These are phyloP conservation scores for Davidsoniella eucalypti DNA, from an alignment of 2,329 filamentous ascomycete species.

Conservation along the genomic window DNA sequence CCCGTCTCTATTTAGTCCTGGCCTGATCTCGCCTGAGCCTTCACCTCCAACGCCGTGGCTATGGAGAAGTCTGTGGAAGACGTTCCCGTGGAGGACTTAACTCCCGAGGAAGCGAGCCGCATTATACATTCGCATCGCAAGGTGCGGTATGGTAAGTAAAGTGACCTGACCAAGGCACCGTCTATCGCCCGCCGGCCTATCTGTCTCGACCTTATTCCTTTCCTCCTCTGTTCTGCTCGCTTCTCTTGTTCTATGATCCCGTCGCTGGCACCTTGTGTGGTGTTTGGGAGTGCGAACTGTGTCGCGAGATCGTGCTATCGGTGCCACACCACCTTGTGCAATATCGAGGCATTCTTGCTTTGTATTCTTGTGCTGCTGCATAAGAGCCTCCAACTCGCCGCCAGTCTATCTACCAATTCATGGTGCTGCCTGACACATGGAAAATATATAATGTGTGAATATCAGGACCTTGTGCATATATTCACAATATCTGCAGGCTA, in stretches of 20 bases:
- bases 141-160: conserved; percentile 45
- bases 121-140: conserved; percentile 56
- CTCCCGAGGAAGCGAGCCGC: conserved; percentile 47
- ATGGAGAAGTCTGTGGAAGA: conserved; percentile 19
- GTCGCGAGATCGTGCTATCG: background rate
- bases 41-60: background rate
- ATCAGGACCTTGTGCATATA: background rate
- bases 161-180: background rate
- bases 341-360: too few relatives aligned
- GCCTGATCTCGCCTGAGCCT: background rate
- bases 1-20: background rate
- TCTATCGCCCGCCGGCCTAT: background rate
- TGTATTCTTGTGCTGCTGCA: too few relatives aligned
- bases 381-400: too few relatives aligned
- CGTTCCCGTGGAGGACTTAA: conserved; percentile 37
- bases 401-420: too few relatives aligned
- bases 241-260: background rate
- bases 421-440: too few relatives aligned
- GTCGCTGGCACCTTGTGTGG: background rate
- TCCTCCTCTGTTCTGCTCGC: background rate
- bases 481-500: background rate
- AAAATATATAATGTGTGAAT: too few relatives aligned
- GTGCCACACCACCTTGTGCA: too few relatives aligned
- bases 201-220: background rate
- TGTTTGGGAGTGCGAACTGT: background rate